These are phyloP conservation scores for Linanthus parryae DNA, from an alignment of 148 eudicot species.

Conservation along the genomic window DNA sequence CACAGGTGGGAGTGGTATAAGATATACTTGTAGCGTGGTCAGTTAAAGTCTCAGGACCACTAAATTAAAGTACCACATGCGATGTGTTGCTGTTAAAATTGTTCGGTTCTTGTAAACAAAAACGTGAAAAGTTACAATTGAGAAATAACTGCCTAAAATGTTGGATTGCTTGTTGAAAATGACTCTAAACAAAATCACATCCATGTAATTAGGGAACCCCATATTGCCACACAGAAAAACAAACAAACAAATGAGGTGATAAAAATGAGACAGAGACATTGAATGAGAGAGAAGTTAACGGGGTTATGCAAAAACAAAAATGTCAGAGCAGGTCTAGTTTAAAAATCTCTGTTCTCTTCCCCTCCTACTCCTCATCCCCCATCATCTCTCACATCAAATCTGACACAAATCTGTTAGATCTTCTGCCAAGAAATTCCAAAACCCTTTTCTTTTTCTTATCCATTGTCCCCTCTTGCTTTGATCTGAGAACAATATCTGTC, in stretches of 20 bases:
- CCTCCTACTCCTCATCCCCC: constrained; percentile 13
- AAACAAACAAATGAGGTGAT: background rate
- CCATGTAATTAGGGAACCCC: too few species aligned
- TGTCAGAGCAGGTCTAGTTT: constrained; percentile 8
- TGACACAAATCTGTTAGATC: constrained; percentile 33
- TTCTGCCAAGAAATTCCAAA: constrained; percentile 29
- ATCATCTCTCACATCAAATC: constrained; percentile 33
- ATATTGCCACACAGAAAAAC: too few species aligned
- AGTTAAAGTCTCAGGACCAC: too few species aligned
- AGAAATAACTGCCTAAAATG: too few species aligned
- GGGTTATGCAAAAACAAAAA: constrained; percentile 3
- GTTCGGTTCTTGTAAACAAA: too few species aligned
- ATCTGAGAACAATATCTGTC: constrained; percentile 56
- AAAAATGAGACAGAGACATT: constrained; percentile 6
- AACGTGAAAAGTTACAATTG: too few species aligned
- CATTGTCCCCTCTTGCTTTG: constrained; percentile 23
- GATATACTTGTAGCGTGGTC: too few species aligned
- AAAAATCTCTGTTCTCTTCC: constrained; percentile 10
- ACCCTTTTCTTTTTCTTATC: constrained; percentile 31
- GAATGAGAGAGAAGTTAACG: constrained; percentile 11
- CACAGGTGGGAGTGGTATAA: too few species aligned
- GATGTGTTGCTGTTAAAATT: too few species aligned
- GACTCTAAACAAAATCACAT: too few species aligned
- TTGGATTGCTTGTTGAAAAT: too few species aligned
- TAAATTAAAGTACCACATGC: too few species aligned